These are phyloP conservation scores for Diphasiastrum complanatum DNA, from an alignment of 83 land plant species.

Conservation along the genomic window DNA sequence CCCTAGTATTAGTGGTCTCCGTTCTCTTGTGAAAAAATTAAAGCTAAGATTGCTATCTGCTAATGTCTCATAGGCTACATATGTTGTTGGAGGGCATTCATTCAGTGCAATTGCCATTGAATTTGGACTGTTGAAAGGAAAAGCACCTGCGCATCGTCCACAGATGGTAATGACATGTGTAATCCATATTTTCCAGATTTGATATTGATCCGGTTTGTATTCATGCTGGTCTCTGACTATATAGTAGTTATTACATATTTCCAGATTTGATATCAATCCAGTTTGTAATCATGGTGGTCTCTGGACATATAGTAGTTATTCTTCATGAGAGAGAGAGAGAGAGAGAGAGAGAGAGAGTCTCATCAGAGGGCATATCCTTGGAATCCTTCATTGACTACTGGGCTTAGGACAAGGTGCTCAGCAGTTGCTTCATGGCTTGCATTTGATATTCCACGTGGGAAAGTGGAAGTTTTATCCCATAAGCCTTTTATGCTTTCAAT, in stretches of 20 bases:
- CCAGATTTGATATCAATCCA: neutral
- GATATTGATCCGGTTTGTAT: neutral
- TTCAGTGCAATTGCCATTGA: constrained; percentile 78
- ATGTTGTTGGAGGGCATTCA: constrained; percentile 76
- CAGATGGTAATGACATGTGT: constrained; percentile 71
- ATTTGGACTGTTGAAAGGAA: constrained; percentile 60
- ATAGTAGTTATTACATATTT: no score
- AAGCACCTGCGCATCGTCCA: constrained; percentile 69
- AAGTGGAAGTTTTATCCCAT: no score
- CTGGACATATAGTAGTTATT: no score
- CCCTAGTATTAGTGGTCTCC: no score
- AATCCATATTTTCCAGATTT: neutral
- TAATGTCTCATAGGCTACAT: no score
- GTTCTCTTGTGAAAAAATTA: no score
- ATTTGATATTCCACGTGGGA: no score
- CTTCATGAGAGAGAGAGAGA: neutral
- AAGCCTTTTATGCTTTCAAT: no score
- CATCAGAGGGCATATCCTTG: neutral
- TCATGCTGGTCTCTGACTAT: neutral
- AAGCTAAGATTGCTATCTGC: constrained; percentile 22
- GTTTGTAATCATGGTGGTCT: neutral
- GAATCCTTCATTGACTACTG: no score
- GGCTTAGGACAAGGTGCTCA: no score
- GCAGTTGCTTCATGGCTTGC: no score
- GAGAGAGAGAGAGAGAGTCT: neutral